Percentiles rank a stretch among this genome's conserved stretches.
These are phyloP conservation scores for Candida glucosophila DNA, from an alignment of 1,139 yeast genomes.

Conservation along the genomic window DNA sequence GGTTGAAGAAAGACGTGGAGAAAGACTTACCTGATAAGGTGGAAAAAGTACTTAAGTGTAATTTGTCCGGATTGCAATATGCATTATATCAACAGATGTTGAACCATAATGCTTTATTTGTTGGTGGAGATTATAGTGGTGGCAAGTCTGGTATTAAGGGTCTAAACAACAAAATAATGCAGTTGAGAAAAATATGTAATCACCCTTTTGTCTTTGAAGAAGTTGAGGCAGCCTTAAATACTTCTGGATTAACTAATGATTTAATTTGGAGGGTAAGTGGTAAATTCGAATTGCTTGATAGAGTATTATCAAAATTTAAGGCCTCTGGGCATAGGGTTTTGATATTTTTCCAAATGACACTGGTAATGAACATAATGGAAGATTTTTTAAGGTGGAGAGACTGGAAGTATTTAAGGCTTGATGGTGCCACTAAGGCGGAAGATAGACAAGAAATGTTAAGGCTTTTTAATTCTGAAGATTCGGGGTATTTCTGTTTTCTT, in stretches of 20 bases:
- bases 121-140: slow-evolving; percentile 60
- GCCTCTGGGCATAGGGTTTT: slow-evolving; percentile 84
- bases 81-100: slow-evolving; percentile 84
- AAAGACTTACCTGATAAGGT: slow-evolving; percentile 90
- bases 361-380: slow-evolving; percentile 98
- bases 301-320: slow-evolving; percentile 81
- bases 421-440: slow-evolving; percentile 93
- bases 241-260: slow-evolving; percentile 50
- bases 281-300: slow-evolving; percentile 83
- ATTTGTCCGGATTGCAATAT: slow-evolving; percentile 72
- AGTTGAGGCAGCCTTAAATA: slow-evolving; percentile 66
- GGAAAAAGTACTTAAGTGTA: slow-evolving; percentile 85
- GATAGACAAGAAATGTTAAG: slow-evolving; percentile 83
- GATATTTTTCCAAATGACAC: slow-evolving; percentile 97
- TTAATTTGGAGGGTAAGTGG: slow-evolving; percentile 86
- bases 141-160: slow-evolving; percentile 80
- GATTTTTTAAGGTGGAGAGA: slow-evolving; percentile 75
- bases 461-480: slow-evolving; percentile 76
- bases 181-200: slow-evolving; percentile 88
- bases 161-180: slow-evolving; percentile 91
- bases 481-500: slow-evolving; percentile 86
- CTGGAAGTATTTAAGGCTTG: slow-evolving; percentile 78
- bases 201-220: slow-evolving; percentile 97
- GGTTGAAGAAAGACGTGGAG: slow-evolving; percentile 92
- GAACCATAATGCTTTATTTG: slow-evolving; percentile 73